phyloP scores from a whole-genome alignment of 73 alveolate species.

The Chromera velia region DNA sequence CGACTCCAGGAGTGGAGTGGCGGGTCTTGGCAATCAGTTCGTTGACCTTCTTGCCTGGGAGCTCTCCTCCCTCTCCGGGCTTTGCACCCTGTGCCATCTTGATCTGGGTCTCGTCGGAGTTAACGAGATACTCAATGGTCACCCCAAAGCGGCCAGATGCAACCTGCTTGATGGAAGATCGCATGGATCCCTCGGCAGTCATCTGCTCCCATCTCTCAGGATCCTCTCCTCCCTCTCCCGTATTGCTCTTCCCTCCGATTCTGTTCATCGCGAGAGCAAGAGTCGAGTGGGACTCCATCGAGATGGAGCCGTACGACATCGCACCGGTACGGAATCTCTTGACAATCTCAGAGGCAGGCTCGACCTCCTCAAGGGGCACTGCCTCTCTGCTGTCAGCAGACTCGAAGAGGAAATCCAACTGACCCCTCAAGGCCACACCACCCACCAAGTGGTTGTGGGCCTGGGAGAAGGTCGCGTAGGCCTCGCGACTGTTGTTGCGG shows the following conservation, averaged over 20 bases:
- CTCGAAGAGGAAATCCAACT: constrained; percentile 17
- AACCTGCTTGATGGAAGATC: constrained; percentile 48
- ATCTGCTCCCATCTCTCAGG: constrained; percentile 28
- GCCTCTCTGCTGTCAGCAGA: neutral
- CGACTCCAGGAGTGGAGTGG: constrained; percentile 40
- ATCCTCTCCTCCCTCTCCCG: constrained; percentile 55
- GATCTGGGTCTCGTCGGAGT: constrained; percentile 21
- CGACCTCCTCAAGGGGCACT: constrained; percentile 25
- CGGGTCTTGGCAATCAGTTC: constrained; percentile 44
- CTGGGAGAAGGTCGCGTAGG: constrained; percentile 27
- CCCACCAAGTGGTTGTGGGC: constrained; percentile 26
- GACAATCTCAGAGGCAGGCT: constrained; percentile 44
- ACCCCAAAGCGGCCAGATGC: constrained; percentile 50
- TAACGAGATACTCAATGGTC: constrained; percentile 40
- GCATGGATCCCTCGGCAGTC: constrained; percentile 24
- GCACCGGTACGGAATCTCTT: constrained; percentile 50
- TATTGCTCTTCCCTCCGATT: constrained; percentile 44
- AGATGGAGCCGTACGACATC: constrained; percentile 43
- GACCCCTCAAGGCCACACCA: constrained; percentile 30
- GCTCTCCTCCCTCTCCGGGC: constrained; percentile 52
- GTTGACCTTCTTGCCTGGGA: constrained; percentile 46
- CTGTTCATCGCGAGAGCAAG: constrained; percentile 48
- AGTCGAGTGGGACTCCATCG: constrained; percentile 44
- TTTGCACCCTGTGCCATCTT: constrained; percentile 51
- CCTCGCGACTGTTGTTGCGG: constrained; percentile 22